Percentiles rank a stretch among this genome's conserved stretches.
phyloP scores from a whole-genome alignment of 345 rosid species.

The Arabidopsis suecica region DNA sequence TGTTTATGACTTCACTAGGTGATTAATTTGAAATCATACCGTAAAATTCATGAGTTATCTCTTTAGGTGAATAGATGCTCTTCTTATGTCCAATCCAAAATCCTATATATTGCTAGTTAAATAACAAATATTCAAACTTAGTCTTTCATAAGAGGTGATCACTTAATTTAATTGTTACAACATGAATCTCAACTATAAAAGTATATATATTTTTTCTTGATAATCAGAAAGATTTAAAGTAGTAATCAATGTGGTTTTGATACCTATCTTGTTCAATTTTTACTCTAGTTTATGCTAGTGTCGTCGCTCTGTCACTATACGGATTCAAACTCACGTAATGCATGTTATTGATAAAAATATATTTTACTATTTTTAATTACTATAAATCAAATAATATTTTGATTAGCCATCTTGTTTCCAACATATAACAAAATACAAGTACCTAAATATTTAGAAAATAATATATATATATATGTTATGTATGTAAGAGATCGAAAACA shows the following conservation, averaged over 20 bases:
- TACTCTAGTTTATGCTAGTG: background rate
- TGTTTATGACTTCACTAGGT: background rate
- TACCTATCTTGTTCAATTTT: background rate
- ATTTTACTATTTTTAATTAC: too few relatives aligned
- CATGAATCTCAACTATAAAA: background rate
- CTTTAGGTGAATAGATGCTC: background rate
- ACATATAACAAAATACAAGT: background rate
- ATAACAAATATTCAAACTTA: background rate
- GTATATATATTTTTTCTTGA: background rate
- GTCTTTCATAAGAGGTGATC: background rate
- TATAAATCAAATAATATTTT: too few relatives aligned
- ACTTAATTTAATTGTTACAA: background rate
- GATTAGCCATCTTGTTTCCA: too few relatives aligned
- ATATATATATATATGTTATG: too few relatives aligned
- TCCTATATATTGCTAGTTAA: background rate
- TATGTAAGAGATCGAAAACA: too few relatives aligned
- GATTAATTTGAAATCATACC: background rate
- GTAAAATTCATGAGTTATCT: background rate
- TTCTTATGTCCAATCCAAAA: background rate
- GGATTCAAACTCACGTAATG: too few relatives aligned
- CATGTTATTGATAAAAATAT: too few relatives aligned
- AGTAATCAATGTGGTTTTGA: background rate
- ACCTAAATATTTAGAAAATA: too few relatives aligned
- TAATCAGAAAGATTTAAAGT: background rate
- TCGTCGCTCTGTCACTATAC: too few relatives aligned